Evolutionary conservation across 148 eudicot genomes (phyloP), one percentile per base, ranked within the genome.

Genomic region (Pharnaceum exiguum): DNA sequence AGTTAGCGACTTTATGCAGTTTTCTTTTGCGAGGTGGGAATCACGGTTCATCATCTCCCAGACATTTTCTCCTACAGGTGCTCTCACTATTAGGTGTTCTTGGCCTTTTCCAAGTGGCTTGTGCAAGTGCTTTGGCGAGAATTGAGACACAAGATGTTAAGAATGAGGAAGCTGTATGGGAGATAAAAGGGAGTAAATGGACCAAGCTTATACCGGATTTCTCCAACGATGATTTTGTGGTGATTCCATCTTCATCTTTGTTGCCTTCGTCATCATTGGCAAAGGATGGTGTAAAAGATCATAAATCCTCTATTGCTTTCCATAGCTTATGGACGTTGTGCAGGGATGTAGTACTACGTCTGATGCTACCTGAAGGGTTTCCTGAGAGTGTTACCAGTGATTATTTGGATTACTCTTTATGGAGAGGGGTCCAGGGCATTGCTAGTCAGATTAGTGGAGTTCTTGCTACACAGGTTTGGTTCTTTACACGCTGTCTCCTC

Each of bases 391-490:
- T 93, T 46, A 93, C 91, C 2, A 82, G 80, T 49, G 99, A 93
- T 65, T 93, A 93, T 64, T 63, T 93, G 71, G 96, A 93, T 65
- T 89, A 93, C 55, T 89, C 95, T 38, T 75, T 85, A 68, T 93
- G 99, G 99, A 83, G 99, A 77, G 88, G 91, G 33, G 89, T 86
- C 38, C 99, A 93, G 69, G 99, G 99, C 22, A 59, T 93, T 59
- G 99, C 99, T 15, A 90, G 96, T 49, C 99, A 93, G 72, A 73
- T 93, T 43, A 93, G 81, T 26, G 87, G 96, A 18, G 96, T 93
- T 50, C 91, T 93, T 67, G 95, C 96, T 48, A 87, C 96, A 17
- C 96, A 86, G 86, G 97, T 89, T 46, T 5, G 63, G 32, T 1
- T 47, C 3, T n/a, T 10, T 42, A 18, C 42, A 11, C 25, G 2